phyloP scores from a whole-genome alignment of 176 grass and related monocot species.

The Alloteropsis semialata region DNA sequence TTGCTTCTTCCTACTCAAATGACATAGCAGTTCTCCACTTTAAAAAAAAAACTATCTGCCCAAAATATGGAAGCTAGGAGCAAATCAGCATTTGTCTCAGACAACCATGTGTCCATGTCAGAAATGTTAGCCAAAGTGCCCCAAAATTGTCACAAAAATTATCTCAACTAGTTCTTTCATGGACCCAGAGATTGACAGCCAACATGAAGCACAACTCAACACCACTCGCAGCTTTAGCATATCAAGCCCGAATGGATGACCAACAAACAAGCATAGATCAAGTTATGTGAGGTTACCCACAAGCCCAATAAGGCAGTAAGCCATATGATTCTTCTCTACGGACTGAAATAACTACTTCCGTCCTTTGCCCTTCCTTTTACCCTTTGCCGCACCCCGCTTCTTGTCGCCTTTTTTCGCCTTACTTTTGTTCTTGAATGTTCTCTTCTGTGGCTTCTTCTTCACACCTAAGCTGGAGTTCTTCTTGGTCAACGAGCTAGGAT shows the following conservation, averaged over 20 bases:
- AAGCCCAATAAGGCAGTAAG: not conserved
- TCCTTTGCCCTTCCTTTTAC: slow-evolving; percentile 51
- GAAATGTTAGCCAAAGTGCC: not conserved
- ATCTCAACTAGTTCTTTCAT: not conserved
- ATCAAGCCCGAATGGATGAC: not conserved
- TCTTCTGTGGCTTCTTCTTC: slow-evolving; percentile 74
- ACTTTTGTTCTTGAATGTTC: slow-evolving; percentile 50
- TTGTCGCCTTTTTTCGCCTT: slow-evolving; percentile 46
- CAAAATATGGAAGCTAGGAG: no score
- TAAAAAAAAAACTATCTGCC: no score
- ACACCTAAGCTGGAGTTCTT: slow-evolving; percentile 41
- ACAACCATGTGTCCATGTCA: no score
- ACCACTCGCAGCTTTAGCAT: not conserved
- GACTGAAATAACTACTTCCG: slow-evolving; percentile 37
- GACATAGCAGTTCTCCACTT: no score
- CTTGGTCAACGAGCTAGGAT: slow-evolving; percentile 32
- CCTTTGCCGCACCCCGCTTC: slow-evolving; percentile 39
- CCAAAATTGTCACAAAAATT: not conserved
- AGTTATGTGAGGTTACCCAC: not conserved
- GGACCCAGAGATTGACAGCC: not conserved
- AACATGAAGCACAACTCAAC: not conserved
- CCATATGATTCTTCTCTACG: slow-evolving; percentile 20
- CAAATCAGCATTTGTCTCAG: no score
- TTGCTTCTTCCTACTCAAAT: no score
- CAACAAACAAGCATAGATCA: not conserved